Conservation (phyloP, 495 filamentous ascomycete species). For the Penicillium ochrochloron region DNA sequence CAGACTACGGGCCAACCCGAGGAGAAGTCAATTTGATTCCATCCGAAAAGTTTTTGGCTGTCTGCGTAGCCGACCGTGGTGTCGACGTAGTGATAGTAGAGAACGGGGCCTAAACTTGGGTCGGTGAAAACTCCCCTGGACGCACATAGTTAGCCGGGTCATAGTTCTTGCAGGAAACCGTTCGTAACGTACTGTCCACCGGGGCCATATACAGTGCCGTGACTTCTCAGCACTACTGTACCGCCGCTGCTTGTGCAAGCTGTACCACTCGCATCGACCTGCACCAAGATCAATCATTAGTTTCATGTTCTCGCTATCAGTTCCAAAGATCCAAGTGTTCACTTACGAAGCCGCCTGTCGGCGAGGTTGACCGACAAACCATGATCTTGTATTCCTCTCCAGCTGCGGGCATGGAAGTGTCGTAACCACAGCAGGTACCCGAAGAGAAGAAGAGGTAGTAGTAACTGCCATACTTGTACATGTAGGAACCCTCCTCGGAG, state of each 20-base stretch:
- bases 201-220: conserved; percentile 71
- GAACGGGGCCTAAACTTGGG: conserved; percentile 52
- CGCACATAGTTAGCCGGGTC: conserved; percentile 12
- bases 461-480: conserved; percentile 61
- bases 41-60: conserved; percentile 67
- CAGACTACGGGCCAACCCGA: conserved; percentile 68
- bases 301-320: neutral
- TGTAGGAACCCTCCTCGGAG: conserved; percentile 62
- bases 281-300: neutral
- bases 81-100: conserved; percentile 77
- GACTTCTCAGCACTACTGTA: conserved; percentile 63
- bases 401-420: conserved; percentile 50
- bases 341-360: conserved; percentile 60
- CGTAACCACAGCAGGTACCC: conserved; percentile 69
- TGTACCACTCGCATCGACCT: conserved; percentile 60
- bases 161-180: neutral
- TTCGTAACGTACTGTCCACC: conserved; percentile 62
- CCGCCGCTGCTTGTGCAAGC: conserved; percentile 66
- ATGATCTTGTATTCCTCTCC: conserved; percentile 74
- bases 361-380: conserved; percentile 63
- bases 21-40: conserved; percentile 67
- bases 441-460: conserved; percentile 75
- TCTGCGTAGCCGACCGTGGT: conserved; percentile 68
- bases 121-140: conserved; percentile 54
- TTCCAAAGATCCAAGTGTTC: neutral